Evolutionary conservation across 345 rosid genomes (phyloP).

Genomic region (Conringia planisiliqua): DNA sequence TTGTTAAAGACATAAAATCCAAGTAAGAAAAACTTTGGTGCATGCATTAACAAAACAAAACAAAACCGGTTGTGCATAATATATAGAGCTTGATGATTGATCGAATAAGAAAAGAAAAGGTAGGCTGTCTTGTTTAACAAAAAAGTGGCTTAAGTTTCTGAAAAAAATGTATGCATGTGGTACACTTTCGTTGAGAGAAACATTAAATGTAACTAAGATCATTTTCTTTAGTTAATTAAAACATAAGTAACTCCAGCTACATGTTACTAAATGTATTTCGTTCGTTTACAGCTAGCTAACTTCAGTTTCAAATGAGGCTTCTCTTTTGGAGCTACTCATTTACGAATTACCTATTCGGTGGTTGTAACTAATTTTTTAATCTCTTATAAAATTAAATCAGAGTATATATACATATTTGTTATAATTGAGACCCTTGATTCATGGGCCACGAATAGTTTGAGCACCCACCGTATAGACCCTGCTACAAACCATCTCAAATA

Average conservation of each 20-base stretch:
- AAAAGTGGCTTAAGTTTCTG: not conserved
- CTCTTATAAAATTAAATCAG: not conserved
- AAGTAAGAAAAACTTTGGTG: not conserved
- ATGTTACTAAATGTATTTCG: not conserved
- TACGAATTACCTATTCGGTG: not conserved
- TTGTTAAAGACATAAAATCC: not conserved
- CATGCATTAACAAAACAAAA: not conserved
- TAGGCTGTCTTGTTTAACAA: not conserved
- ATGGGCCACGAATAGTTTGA: not conserved
- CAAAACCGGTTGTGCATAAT: not conserved
- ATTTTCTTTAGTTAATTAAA: not conserved
- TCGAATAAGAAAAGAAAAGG: not conserved
- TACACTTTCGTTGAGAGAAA: not conserved
- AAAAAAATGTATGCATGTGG: not conserved
- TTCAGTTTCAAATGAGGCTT: not conserved
- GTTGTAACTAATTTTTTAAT: not conserved
- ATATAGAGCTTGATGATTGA: not conserved
- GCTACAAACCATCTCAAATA: not conserved
- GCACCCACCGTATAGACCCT: not conserved
- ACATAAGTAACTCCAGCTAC: not conserved
- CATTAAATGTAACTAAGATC: not conserved
- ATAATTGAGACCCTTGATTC: not conserved
- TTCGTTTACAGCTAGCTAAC: not conserved
- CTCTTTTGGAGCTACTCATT: not conserved
- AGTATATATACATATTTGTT: not conserved